Evolutionary conservation across 208 protist species (phyloP), one percentile per base, ranked within the genome.

Genomic region (Leishmania tropica): DNA sequence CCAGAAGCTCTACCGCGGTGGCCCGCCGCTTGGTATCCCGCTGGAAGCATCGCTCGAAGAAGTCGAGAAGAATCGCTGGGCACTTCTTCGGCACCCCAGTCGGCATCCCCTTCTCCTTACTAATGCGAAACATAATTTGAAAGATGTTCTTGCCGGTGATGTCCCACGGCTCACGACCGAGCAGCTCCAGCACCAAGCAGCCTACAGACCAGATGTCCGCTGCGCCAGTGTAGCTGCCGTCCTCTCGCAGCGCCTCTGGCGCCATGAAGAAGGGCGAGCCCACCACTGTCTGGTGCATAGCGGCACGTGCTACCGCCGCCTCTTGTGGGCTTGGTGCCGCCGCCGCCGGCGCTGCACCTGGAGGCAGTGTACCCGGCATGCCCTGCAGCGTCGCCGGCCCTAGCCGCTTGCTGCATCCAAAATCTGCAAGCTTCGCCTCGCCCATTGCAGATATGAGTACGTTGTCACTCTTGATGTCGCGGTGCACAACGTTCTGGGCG

Each of bases 341-440:
- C 10, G 28, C 6, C 8, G 58, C 62, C 0, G 56, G 24, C 48
- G 37, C 47, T 15, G n/a, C 28, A 24, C 45, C 42, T 21, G 58
- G 28, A 60, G 67, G 70, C 60, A 60, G 72, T 45, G 75, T 31
- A 17, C 47, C 78, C 10, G 51, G 24, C 56, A 72, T 54, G 62
- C 47, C 76, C 37, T 83, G 71, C 60, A 86, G 53, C 15, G 83
- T 85, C 6, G 67, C 74, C 3, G 89, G 90, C 24, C 89, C 93
- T 17, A 98, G 81, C 13, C 97, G 93, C 78, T 97, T 98, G 81
- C 94, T 97, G 62, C 95, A 97, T 10, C 97, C 97, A 91, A 99
- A 99, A 81, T 99, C 98, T 4, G 97, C 95, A 28, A 99, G 89
- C 88, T 99, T 99, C 7, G 97, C 94, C 73, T 96, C 88, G 40